phyloP scores from a whole-genome alignment of 257 asterid genomes.

The Jaltomata sinuosa region DNA sequence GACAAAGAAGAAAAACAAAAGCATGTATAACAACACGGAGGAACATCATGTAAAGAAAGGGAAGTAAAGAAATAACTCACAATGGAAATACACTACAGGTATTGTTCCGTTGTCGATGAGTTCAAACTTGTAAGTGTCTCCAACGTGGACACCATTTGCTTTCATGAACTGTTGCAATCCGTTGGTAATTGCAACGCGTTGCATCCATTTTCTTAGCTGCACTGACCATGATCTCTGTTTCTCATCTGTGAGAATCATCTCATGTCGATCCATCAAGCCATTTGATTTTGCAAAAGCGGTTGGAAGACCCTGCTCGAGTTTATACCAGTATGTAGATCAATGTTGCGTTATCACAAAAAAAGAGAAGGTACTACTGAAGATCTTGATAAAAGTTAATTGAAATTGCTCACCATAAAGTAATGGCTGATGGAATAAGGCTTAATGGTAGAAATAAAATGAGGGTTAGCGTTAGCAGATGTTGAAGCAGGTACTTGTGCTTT shows the following conservation, averaged over 20 bases:
- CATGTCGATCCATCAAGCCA: background rate
- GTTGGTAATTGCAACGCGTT: background rate
- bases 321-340: background rate
- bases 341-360: too few relatives aligned
- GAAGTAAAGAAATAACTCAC: background rate
- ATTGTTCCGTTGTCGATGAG: background rate
- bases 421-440: background rate
- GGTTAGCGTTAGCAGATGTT: background rate
- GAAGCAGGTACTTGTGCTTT: background rate
- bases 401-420: background rate
- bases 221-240: constrained; percentile 4
- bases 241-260: background rate
- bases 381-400: background rate
- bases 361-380: background rate
- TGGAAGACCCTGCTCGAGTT: background rate
- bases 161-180: background rate
- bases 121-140: constrained; percentile 10
- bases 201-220: background rate
- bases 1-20: background rate
- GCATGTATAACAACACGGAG: background rate
- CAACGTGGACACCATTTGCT: constrained; percentile 11
- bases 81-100: background rate
- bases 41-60: background rate
- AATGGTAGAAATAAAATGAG: background rate
- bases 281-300: background rate